phyloP scores from a whole-genome alignment of 257 asterid species.

The Solanum lycopersicoides region DNA sequence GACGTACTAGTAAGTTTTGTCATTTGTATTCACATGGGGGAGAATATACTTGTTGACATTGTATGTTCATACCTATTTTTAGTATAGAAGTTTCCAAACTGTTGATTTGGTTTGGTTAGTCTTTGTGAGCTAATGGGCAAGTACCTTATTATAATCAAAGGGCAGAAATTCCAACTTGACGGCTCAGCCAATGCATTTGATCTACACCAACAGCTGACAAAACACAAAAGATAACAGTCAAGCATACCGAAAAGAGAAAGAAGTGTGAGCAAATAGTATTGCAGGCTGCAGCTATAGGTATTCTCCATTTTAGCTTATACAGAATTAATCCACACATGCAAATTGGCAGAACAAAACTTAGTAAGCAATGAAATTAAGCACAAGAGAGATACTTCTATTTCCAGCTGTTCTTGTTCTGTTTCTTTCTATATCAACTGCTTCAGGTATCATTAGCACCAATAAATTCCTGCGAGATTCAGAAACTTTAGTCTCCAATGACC shows the following conservation, averaged over 20 bases:
- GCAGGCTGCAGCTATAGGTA: background rate
- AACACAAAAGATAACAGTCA: background rate
- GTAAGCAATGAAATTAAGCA: background rate
- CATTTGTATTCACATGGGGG: background rate
- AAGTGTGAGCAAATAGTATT: background rate
- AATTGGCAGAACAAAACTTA: background rate
- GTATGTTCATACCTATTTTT: background rate
- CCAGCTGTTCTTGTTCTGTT: background rate
- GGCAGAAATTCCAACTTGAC: background rate
- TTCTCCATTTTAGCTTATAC: background rate
- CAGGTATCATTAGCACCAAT: constrained; percentile 11
- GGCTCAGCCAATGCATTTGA: background rate
- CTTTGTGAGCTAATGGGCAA: background rate
- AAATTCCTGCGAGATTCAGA: constrained; percentile 12
- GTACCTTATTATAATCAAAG: background rate
- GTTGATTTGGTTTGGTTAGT: background rate
- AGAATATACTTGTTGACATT: background rate
- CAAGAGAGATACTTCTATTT: background rate
- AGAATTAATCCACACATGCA: background rate
- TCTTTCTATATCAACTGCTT: background rate
- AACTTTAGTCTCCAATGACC: constrained; percentile 18
- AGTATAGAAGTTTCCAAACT: background rate
- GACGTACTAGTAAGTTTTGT: background rate
- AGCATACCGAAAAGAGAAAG: background rate
- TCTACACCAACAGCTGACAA: background rate